Evolutionary conservation across 139 green algal genomes (phyloP).

Genomic region (Volvox africanus): DNA sequence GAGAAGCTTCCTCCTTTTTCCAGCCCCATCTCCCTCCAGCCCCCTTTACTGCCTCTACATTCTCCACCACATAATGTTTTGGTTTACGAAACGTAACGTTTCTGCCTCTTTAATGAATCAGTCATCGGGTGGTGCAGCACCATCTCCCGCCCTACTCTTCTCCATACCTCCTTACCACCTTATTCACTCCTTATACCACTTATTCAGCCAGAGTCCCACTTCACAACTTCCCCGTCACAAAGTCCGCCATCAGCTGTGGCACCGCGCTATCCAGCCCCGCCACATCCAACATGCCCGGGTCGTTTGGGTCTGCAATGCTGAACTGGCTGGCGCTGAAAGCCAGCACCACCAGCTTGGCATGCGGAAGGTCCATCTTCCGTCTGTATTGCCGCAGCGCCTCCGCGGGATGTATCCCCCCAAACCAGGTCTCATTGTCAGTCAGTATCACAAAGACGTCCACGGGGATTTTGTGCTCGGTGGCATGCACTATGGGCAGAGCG

Average conservation of each 20-base stretch:
- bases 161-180: too few relatives aligned
- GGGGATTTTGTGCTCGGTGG: conserved; percentile 6
- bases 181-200: too few relatives aligned
- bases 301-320: conserved; percentile 44
- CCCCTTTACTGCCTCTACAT: too few relatives aligned
- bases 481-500: conserved; percentile 48
- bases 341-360: conserved; percentile 49
- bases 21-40: too few relatives aligned
- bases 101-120: too few relatives aligned
- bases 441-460: conserved; percentile 55
- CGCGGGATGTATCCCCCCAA: neutral
- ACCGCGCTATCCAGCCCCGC: conserved; percentile 45
- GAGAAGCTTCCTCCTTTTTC: too few relatives aligned
- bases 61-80: too few relatives aligned
- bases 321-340: conserved; percentile 9
- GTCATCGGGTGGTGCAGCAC: too few relatives aligned
- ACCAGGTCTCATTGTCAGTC: conserved; percentile 55
- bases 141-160: too few relatives aligned
- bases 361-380: neutral
- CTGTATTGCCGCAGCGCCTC: conserved; percentile 47
- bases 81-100: too few relatives aligned
- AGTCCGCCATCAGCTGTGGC: conserved; percentile 38
- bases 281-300: conserved; percentile 54
- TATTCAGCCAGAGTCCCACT: neutral
- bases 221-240: neutral